Evolutionary conservation across 129 eudicot species (phyloP).

Genomic region (Oenanthe sinensis): DNA sequence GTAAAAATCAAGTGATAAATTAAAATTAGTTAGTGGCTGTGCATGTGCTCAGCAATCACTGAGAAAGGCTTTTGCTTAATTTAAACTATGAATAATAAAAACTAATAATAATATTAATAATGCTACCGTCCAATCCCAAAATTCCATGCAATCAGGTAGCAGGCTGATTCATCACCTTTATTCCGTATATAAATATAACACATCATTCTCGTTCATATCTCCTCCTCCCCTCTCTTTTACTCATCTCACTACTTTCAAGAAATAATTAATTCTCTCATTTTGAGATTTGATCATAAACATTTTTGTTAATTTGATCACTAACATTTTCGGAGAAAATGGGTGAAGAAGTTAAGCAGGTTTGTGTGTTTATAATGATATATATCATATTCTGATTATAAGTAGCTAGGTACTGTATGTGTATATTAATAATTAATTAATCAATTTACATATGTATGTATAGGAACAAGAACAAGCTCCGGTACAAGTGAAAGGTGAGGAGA

Average conservation of each 20-base stretch:
- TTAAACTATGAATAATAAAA: background rate
- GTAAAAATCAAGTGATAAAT: slow-evolving; percentile 7
- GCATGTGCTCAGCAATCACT: slow-evolving; percentile 75
- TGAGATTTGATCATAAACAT: background rate
- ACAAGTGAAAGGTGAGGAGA: slow-evolving; percentile 51
- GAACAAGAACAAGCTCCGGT: slow-evolving; percentile 37
- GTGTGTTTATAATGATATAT: background rate
- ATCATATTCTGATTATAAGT: background rate
- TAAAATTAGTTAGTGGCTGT: slow-evolving; percentile 46
- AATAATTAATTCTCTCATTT: background rate
- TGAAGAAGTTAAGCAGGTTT: slow-evolving; percentile 77
- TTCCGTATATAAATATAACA: slow-evolving; percentile 25
- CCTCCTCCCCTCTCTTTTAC: slow-evolving; percentile 6
- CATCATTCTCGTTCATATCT: slow-evolving; percentile 7
- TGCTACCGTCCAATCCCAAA: slow-evolving; percentile 46
- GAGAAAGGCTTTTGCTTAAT: slow-evolving; percentile 28
- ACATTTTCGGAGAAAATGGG: slow-evolving; percentile 43
- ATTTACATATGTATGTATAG: background rate
- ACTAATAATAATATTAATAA: slow-evolving; percentile 24
- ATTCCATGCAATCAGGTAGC: background rate
- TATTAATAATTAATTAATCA: background rate
- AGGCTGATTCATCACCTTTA: slow-evolving; percentile 25
- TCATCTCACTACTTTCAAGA: background rate
- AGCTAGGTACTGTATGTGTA: background rate
- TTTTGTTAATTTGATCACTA: slow-evolving; percentile 8